A percentile compares a stretch with the other conserved stretches of the same genome.
phyloP scores from a whole-genome alignment of 805 yeast species.

The Candida bentonensis region DNA sequence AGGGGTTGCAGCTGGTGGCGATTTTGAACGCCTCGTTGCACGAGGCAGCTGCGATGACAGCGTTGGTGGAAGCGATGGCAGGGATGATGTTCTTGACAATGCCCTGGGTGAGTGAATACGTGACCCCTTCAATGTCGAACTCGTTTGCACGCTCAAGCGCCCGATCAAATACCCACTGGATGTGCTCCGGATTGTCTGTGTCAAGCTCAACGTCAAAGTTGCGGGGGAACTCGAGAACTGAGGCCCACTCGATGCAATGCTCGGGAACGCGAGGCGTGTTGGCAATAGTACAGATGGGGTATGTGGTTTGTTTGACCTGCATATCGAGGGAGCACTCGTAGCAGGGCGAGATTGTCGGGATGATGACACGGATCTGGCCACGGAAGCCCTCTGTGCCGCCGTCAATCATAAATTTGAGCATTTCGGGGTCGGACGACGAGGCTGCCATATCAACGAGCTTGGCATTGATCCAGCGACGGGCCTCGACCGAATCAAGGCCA shows the following conservation, averaged over 20 bases:
- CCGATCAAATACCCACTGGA: constrained; percentile 43
- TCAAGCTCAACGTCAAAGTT: constrained; percentile 34
- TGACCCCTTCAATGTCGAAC: constrained; percentile 59
- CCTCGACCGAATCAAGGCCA: constrained; percentile 81
- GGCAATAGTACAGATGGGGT: constrained; percentile 89
- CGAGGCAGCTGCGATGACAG: constrained; percentile 79
- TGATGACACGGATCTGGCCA: constrained; percentile 78
- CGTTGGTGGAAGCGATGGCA: constrained; percentile 87
- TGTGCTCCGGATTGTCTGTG: constrained; percentile 52
- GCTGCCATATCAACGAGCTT: constrained; percentile 52
- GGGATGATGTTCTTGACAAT: constrained; percentile 88
- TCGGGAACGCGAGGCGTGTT: constrained; percentile 90
- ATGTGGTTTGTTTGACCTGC: constrained; percentile 42
- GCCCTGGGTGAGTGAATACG: constrained; percentile 60
- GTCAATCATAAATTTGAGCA: constrained; percentile 60
- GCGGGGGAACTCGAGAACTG: constrained; percentile 57
- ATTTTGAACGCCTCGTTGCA: constrained; percentile 77
- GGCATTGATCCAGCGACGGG: constrained; percentile 79
- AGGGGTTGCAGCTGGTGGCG: constrained; percentile 54
- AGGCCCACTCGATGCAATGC: constrained; percentile 88
- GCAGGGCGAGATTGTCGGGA: constrained; percentile 79
- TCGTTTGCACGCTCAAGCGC: constrained; percentile 46
- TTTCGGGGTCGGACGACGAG: constrained; percentile 28
- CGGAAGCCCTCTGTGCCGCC: constrained; percentile 94
- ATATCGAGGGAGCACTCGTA: constrained; percentile 83